Evolutionary conservation across 192 early-diverging fungal species (phyloP).

Genomic region (Gryganskiella cystojenkinii): DNA sequence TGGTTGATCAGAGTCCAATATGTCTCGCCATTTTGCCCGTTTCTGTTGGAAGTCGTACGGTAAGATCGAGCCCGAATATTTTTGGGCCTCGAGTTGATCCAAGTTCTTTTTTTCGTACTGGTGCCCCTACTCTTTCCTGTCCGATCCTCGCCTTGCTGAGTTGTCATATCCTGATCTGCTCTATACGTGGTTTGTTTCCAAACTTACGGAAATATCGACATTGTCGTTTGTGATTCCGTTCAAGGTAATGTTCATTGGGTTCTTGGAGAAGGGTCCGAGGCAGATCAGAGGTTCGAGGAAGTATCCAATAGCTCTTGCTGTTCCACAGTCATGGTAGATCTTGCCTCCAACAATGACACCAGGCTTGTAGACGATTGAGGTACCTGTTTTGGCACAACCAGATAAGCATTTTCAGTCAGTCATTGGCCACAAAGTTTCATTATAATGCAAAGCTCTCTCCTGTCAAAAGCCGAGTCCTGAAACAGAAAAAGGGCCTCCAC

Average conservation of each 20-base stretch:
- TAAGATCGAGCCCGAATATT: too few relatives aligned
- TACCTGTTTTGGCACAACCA: constrained; percentile 61
- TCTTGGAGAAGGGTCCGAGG: constrained; percentile 93
- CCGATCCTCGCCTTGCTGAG: not conserved
- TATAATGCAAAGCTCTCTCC: too few relatives aligned
- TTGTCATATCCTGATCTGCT: not conserved
- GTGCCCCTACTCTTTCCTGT: not conserved
- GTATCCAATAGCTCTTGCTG: constrained; percentile 89
- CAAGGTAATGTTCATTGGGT: constrained; percentile 83
- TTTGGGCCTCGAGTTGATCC: too few relatives aligned
- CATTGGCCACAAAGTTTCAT: not conserved
- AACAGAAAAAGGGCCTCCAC: too few relatives aligned
- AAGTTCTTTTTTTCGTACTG: not conserved
- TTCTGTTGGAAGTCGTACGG: too few relatives aligned
- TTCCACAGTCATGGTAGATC: constrained; percentile 88
- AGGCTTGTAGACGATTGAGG: constrained; percentile 85
- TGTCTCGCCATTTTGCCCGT: too few relatives aligned
- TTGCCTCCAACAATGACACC: constrained; percentile 92
- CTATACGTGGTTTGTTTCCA: not conserved
- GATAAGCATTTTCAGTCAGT: not conserved
- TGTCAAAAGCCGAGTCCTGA: too few relatives aligned
- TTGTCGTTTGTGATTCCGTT: constrained; percentile 96
- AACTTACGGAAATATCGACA: constrained; percentile 84
- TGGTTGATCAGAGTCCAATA: too few relatives aligned
- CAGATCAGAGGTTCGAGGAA: constrained; percentile 93